Percentiles rank a stretch among this genome's conserved stretches.
Conservation (phyloP, 257 asterid genomes). For the Penstemon davidsonii region DNA sequence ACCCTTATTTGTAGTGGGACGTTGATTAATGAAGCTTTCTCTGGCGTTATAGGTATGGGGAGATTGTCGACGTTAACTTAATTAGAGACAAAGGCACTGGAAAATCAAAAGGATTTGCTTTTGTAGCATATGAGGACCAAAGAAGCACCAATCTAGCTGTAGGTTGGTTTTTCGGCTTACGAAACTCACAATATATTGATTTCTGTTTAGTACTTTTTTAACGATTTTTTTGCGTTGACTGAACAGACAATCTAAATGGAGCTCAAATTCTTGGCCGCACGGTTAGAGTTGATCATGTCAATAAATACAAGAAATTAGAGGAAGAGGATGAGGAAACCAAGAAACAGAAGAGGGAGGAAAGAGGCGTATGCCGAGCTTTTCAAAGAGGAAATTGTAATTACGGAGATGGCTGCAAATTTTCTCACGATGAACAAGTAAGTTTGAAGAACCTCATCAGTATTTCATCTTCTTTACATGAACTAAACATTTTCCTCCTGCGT, state of each 20-base stretch:
- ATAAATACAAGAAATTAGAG: slow-evolving; percentile 74
- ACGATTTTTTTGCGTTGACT: slow-evolving; percentile 7
- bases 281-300: slow-evolving; percentile 83
- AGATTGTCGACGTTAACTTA: slow-evolving; percentile 84
- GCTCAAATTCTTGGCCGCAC: slow-evolving; percentile 79
- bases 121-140: slow-evolving; percentile 95
- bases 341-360: slow-evolving; percentile 86
- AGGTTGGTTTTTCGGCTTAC: slow-evolving; percentile 46
- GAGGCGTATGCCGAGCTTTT: slow-evolving; percentile 95
- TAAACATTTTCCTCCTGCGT: background rate
- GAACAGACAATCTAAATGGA: slow-evolving; percentile 82
- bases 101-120: slow-evolving; percentile 93
- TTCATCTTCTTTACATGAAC: slow-evolving; percentile 1
- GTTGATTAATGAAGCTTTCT: slow-evolving; percentile 14
- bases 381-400: slow-evolving; percentile 84
- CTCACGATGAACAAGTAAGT: slow-evolving; percentile 84
- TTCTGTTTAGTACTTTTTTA: background rate
- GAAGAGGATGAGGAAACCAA: slow-evolving; percentile 94
- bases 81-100: slow-evolving; percentile 91
- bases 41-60: slow-evolving; percentile 68
- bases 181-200: background rate
- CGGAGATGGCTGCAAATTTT: slow-evolving; percentile 87
- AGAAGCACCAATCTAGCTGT: slow-evolving; percentile 93
- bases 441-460: slow-evolving; percentile 2
- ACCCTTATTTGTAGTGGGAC: too few relatives aligned